Evolutionary conservation across 192 early-diverging fungal genomes (phyloP), one percentile per base, ranked within the genome.

Genomic region (Backusella tarrabulga): DNA sequence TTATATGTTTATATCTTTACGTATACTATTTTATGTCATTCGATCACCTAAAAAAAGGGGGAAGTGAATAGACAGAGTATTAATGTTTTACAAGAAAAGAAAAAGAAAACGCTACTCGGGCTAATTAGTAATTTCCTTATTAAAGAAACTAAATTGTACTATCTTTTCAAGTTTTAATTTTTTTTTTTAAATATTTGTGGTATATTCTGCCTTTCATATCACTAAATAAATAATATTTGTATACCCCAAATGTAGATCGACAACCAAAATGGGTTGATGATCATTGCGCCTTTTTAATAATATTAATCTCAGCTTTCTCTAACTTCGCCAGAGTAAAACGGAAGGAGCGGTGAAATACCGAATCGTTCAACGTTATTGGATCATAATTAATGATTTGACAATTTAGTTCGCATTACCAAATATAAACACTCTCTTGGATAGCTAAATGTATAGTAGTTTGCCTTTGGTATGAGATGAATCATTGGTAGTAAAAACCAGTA

Each of bases 81-180:
- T 14, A 63, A 63, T 63, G 56, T 63, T 63, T 63, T 63, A 63
- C 56, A 63, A 50, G 17, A 50, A 50, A 44, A 44, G 42, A 50
- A 50, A 50, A 50, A 63, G 56, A 63, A 63, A 63, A 29, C 21
- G 12, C 26, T 63, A 19, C 12, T 63, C 23, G 2, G 12, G 56
- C 11, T 63, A 63, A 63, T 63, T 63, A 63, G 56, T 63, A 63
- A 63, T 63, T 63, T 63, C 56, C 56, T 63, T 63, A 63, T 63
- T 63, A 8, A 63, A 26, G 9, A 63, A 29, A 63, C 12, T 11
- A 63, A 11, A 63, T 29, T 26, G 9, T 29, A 4, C 2, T 29
- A 23, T 12, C 11, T 29, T 8, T 3, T 14, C 12, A 12, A 26
- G 23, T 12, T 63, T 14, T 3, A 26, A 11, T 63, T 29, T 14